Conservation (phyloP, 345 rosid species). For the Xanthoceras sorbifolium region DNA sequence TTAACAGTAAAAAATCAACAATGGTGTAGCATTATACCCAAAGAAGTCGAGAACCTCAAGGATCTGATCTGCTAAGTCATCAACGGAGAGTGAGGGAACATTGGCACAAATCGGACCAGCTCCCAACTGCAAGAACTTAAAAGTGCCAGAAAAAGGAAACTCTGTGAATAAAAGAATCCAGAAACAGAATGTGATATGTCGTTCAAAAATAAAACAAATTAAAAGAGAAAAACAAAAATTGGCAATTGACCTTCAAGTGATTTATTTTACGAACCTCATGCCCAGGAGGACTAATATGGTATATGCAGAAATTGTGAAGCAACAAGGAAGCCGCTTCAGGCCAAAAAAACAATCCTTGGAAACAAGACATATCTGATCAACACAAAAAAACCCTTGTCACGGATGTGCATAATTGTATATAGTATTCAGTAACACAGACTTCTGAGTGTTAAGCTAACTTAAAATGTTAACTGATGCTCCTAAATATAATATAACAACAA, state of each 20-base stretch:
- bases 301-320: slow-evolving; percentile 92
- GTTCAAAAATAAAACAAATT: slow-evolving; percentile 12
- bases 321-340: slow-evolving; percentile 88
- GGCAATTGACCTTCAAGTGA: slow-evolving; percentile 21
- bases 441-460: not conserved
- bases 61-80: slow-evolving; percentile 90
- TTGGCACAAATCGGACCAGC: slow-evolving; percentile 67
- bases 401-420: not conserved
- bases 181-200: not conserved
- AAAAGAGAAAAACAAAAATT: slow-evolving; percentile 9
- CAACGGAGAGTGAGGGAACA: slow-evolving; percentile 58
- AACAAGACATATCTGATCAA: slow-evolving; percentile 82
- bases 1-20: not conserved
- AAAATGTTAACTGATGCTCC: not conserved
- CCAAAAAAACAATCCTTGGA: slow-evolving; percentile 91
- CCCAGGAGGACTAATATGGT: slow-evolving; percentile 96
- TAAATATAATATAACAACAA: not conserved
- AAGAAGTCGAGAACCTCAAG: slow-evolving; percentile 89
- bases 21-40: slow-evolving; percentile 41
- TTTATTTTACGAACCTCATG: slow-evolving; percentile 77
- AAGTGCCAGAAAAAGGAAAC: slow-evolving; percentile 36
- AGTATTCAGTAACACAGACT: not conserved
- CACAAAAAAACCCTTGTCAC: slow-evolving; percentile 9
- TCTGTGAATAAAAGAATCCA: slow-evolving; percentile 43
- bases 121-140: slow-evolving; percentile 92